Evolutionary conservation across 2,329 filamentous ascomycete genomes (phyloP).

Genomic region (Hypoxylon sp.): DNA sequence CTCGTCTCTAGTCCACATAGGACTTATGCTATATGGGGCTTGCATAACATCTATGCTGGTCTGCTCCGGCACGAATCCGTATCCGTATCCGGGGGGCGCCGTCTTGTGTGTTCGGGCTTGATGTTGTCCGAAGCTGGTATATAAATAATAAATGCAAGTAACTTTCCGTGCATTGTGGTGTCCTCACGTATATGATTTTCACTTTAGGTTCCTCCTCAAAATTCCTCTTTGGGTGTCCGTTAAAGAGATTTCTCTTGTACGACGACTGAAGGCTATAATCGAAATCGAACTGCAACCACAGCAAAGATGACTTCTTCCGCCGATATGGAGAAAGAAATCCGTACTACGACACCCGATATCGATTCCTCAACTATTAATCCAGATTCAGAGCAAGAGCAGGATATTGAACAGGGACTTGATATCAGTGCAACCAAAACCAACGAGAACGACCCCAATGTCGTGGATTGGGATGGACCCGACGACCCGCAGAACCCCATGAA

Average conservation of each 20-base stretch:
- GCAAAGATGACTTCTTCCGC: conserved; percentile 16
- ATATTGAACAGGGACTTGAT: conserved; percentile 24
- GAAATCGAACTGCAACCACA: background rate
- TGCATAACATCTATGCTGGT: conserved; percentile 32
- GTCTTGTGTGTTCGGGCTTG: conserved; percentile 6
- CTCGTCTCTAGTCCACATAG: conserved; percentile 4
- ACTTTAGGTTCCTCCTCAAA: background rate
- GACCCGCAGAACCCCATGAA: conserved; percentile 71
- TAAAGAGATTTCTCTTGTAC: too few species aligned
- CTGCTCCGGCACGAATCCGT: conserved; percentile 17
- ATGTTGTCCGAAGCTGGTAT: conserved; percentile 12
- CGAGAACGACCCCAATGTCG: conserved; percentile 61
- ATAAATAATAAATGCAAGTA: conserved; percentile 16
- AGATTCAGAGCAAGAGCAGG: conserved; percentile 14
- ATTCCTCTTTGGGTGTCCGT: too few species aligned
- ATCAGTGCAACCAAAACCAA: conserved; percentile 7
- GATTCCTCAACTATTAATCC: conserved; percentile 15
- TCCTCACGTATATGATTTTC: background rate
- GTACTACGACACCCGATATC: conserved; percentile 4
- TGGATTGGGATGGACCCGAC: conserved; percentile 69
- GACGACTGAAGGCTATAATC: too few species aligned
- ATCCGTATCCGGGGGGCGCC: conserved; percentile 14
- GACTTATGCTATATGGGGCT: conserved; percentile 6
- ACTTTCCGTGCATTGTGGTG: background rate
- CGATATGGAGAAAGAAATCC: conserved; percentile 15